These are phyloP conservation scores for Colletotrichum acutatum DNA, from an alignment of 2,329 filamentous ascomycete species.

Conservation along the genomic window DNA sequence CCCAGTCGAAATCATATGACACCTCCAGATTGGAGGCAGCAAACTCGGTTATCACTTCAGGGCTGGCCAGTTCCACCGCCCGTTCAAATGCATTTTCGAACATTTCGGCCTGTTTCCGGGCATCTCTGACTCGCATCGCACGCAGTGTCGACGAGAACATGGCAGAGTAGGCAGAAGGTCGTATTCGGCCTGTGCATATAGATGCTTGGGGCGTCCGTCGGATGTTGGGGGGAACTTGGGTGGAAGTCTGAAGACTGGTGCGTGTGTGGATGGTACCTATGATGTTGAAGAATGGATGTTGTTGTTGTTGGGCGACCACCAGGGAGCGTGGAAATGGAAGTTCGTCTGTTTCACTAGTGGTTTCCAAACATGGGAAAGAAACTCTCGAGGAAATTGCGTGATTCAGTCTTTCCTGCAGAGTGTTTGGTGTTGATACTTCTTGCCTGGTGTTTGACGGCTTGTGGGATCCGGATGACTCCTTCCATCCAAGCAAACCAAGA, in stretches of 20 bases:
- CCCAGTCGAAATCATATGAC: neutral
- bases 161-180: neutral
- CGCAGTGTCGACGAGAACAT: neutral
- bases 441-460: neutral
- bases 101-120: neutral
- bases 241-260: neutral
- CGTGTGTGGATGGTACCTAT: neutral
- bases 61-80: constrained; percentile 34
- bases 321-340: no score
- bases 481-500: neutral
- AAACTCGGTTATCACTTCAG: constrained; percentile 42
- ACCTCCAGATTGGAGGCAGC: neutral
- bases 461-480: neutral
- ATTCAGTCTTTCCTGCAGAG: neutral
- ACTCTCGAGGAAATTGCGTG: neutral
- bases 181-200: neutral
- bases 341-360: neutral
- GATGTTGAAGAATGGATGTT: neutral
- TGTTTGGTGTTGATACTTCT: neutral
- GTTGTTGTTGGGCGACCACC: neutral
- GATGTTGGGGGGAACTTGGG: neutral
- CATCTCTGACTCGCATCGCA: neutral
- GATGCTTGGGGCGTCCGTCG: neutral
- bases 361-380: neutral
- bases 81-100: neutral